Evolutionary conservation across 495 filamentous ascomycete species (phyloP).

Genomic region (Glonium stellatum): DNA sequence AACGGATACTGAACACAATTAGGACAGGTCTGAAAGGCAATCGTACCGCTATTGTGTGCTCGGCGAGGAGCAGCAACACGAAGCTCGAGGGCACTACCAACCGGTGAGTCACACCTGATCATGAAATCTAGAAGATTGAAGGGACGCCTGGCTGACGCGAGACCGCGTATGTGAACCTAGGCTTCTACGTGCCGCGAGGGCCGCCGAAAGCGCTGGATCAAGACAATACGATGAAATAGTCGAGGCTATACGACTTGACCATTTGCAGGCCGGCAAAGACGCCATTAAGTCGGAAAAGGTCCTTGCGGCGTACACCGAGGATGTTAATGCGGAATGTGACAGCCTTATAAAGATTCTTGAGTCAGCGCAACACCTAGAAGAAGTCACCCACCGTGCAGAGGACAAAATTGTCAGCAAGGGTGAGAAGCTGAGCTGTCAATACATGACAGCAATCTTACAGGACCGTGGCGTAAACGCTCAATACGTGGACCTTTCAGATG

Average conservation of each 20-base stretch:
- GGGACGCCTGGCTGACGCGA: background rate
- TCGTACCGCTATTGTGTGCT: slow-evolving; percentile 83
- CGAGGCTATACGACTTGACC: slow-evolving; percentile 65
- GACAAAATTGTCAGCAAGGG: slow-evolving; percentile 88
- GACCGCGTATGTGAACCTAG: slow-evolving; percentile 33
- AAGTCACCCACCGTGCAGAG: slow-evolving; percentile 74
- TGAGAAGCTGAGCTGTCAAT: slow-evolving; percentile 85
- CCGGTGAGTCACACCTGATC: slow-evolving; percentile 53
- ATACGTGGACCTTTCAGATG: slow-evolving; percentile 77
- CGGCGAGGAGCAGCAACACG: slow-evolving; percentile 80
- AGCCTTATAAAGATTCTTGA: slow-evolving; percentile 53
- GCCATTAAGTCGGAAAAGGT: slow-evolving; percentile 58
- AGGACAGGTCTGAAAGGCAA: slow-evolving; percentile 62
- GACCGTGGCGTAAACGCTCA: slow-evolving; percentile 72
- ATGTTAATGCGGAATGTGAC: slow-evolving; percentile 67
- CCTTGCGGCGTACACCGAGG: slow-evolving; percentile 47
- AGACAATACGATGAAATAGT: slow-evolving; percentile 63
- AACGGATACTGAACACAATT: background rate
- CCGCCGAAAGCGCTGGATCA: slow-evolving; percentile 55
- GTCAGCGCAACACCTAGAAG: slow-evolving; percentile 48
- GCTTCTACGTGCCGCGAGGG: slow-evolving; percentile 61
- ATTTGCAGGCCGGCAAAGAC: slow-evolving; percentile 57
- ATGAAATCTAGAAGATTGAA: slow-evolving; percentile 37
- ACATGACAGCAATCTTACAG: slow-evolving; percentile 74
- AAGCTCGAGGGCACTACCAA: slow-evolving; percentile 92